Evolutionary conservation across 768 basidiomycete genomes (phyloP), one percentile per base, ranked within the genome.

Genomic region (Lactarius pseudohatsudake): DNA sequence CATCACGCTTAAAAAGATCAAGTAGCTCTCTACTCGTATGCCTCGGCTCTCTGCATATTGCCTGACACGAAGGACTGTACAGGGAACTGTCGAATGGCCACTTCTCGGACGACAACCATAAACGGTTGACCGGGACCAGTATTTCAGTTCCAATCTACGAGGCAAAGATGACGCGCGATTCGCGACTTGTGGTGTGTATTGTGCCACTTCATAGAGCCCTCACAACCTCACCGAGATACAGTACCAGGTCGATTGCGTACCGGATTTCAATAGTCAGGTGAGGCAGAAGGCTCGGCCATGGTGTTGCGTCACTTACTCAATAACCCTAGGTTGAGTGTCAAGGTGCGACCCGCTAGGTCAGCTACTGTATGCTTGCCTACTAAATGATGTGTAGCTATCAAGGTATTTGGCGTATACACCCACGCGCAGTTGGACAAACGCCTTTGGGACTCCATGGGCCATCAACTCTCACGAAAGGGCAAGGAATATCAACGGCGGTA

Each of bases 81-180:
- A 90, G 89, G 72, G 86, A 90, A 66, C 79, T 91, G 13, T 91
- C 89, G 0, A 81, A 82, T 3, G 89, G 89, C 0, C 82, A 85
- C 64, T 90, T 91, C 70, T 89, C 89, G 1, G 78, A 80, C 13
- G 85, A 87, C 64, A 90, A 90, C 67, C 86, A 90, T 69, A 87
- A 88, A 73, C 75, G 81, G 8, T 76, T 90, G 15, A 84, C 78
- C 26, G 80, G 81, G 0, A 59, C 73, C 0, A 75, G 77, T 15
- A 73, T 74, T 15, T 81, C 81, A 0, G 74, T 90, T 3, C 86
- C 88, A 0, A 81, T 90, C 11, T 90, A 81, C 61, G 87, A 89
- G 72, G 89, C 89, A 0, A 89, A 88, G 72, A 85, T 89, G 71
- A 81, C 78, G 56, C 77, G 82, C 4, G 66, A 69, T 58, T 64